These are phyloP conservation scores for Flaveria trinervia DNA, from an alignment of 129 eudicot genomes.

Conservation along the genomic window DNA sequence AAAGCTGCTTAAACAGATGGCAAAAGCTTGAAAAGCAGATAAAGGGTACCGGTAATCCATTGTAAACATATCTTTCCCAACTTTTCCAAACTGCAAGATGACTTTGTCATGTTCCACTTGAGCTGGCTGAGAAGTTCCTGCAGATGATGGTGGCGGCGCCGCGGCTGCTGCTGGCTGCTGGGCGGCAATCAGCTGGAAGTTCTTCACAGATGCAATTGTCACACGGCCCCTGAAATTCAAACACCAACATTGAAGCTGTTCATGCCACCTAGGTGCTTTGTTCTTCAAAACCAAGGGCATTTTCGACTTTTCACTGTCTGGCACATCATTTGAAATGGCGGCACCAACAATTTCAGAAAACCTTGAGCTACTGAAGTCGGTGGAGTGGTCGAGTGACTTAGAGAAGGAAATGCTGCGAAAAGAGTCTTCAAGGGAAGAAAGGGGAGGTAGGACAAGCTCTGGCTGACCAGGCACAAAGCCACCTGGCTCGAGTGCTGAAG, in stretches of 20 bases:
- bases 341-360: conserved; percentile 56
- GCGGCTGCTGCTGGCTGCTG: conserved; percentile 32
- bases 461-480: conserved; percentile 80
- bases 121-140: conserved; percentile 45
- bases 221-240: conserved; percentile 13
- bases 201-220: conserved; percentile 62
- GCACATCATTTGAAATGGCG: conserved; percentile 37
- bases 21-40: conserved; percentile 96
- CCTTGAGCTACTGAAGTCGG: conserved; percentile 73
- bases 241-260: conserved; percentile 16
- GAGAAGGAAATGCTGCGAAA: conserved; percentile 83
- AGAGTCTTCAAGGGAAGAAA: conserved; percentile 67
- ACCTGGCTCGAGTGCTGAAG: conserved; percentile 68
- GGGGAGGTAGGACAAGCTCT: conserved; percentile 66
- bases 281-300: conserved; percentile 9
- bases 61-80: conserved; percentile 82
- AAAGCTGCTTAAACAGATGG: conserved; percentile 88
- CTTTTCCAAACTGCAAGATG: conserved; percentile 79
- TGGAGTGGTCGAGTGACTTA: conserved; percentile 65
- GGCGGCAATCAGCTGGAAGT: conserved; percentile 26
- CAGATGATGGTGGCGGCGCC: conserved; percentile 9
- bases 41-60: conserved; percentile 90
- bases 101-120: conserved; percentile 73
- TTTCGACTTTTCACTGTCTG: conserved; percentile 27
- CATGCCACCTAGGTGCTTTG: conserved; percentile 9